Evolutionary conservation across 441 rosid genomes (phyloP).

Genomic region (Omphalea diandra): DNA sequence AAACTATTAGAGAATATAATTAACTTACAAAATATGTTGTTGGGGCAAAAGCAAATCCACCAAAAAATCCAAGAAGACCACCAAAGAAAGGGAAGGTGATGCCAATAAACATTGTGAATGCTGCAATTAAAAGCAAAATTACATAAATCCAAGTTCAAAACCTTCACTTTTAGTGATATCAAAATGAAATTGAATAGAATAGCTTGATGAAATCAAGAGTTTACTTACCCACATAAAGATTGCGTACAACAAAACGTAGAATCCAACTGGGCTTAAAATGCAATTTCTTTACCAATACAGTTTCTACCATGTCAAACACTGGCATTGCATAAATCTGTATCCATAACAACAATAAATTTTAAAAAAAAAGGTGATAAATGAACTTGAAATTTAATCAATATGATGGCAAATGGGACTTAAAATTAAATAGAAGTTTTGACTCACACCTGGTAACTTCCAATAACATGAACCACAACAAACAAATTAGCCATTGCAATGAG

Average conservation of each 20-base stretch:
- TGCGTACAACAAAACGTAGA: constrained; percentile 65
- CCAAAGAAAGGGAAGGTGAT: constrained; percentile 77
- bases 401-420: background rate
- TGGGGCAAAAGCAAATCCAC: constrained; percentile 88
- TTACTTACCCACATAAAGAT: constrained; percentile 64
- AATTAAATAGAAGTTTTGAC: constrained; percentile 7
- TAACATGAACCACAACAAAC: constrained; percentile 76
- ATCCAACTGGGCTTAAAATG: constrained; percentile 46
- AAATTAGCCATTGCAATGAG: constrained; percentile 68
- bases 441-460: constrained; percentile 79
- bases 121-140: constrained; percentile 30
- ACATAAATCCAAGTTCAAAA: background rate
- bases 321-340: constrained; percentile 85
- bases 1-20: background rate
- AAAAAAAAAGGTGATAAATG: background rate
- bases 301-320: constrained; percentile 90
- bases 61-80: constrained; percentile 65
- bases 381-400: constrained; percentile 3
- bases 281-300: constrained; percentile 62
- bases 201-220: background rate
- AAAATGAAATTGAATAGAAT: background rate
- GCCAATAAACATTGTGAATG: constrained; percentile 62
- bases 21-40: constrained; percentile 85
- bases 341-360: background rate
- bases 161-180: background rate